phyloP scores from a whole-genome alignment of 106 monocot species.

The Apostasia ramifera region DNA sequence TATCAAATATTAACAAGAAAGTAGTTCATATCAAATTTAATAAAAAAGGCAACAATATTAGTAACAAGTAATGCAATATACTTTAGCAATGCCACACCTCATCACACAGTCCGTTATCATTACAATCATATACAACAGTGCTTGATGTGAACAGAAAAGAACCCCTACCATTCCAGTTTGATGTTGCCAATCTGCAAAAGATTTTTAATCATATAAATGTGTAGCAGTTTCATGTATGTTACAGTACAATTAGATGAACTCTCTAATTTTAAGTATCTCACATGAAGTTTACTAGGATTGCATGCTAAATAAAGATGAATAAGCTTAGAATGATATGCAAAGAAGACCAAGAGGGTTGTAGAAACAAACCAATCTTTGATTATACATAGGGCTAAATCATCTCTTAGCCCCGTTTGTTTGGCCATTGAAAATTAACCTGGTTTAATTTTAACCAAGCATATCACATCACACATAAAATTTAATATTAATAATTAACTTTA shows the following conservation, averaged over 20 bases:
- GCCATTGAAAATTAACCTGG: too few relatives aligned
- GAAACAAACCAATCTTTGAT: too few relatives aligned
- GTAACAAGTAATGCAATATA: not conserved
- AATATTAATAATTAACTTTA: too few relatives aligned
- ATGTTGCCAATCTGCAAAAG: slow-evolving; percentile 63
- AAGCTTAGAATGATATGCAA: too few relatives aligned
- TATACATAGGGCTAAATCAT: too few relatives aligned
- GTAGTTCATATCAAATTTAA: slow-evolving; percentile 6
- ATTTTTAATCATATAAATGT: slow-evolving; percentile 1
- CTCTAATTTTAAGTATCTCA: not conserved
- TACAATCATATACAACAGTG: slow-evolving; percentile 71
- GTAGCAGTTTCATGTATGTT: slow-evolving; percentile 1
- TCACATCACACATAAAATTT: too few relatives aligned
- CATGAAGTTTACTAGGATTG: not conserved
- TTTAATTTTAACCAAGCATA: too few relatives aligned
- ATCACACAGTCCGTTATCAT: slow-evolving; percentile 55
- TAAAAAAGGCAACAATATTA: slow-evolving; percentile 7
- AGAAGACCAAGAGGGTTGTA: too few relatives aligned
- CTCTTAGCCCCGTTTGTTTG: too few relatives aligned
- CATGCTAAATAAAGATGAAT: too few relatives aligned
- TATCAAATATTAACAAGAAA: too few relatives aligned
- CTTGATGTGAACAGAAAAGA: slow-evolving; percentile 94
- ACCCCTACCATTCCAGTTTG: slow-evolving; percentile 85
- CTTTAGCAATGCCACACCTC: slow-evolving; percentile 43
- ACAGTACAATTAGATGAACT: not conserved